phyloP scores from a whole-genome alignment of 192 early-diverging fungal species.

The Paraglomus brasilianum region DNA sequence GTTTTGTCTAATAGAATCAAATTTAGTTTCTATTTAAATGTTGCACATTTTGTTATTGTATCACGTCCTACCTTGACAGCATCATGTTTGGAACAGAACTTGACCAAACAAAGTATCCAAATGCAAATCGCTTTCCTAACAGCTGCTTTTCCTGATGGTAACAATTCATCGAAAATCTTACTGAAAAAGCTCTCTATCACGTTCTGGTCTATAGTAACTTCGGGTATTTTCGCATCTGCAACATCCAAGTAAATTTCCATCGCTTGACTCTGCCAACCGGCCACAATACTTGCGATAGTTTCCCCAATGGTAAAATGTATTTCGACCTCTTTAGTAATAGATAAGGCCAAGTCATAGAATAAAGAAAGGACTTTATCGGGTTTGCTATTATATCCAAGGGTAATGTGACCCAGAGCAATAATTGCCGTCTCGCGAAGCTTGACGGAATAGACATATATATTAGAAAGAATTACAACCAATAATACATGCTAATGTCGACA shows the following conservation, averaged over 20 bases:
- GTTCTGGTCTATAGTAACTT: slow-evolving; percentile 22
- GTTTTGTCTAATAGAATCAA: slow-evolving; percentile 39
- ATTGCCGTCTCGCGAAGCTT: slow-evolving; percentile 71
- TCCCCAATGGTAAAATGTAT: slow-evolving; percentile 85
- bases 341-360: slow-evolving; percentile 56
- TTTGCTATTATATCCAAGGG: slow-evolving; percentile 41
- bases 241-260: slow-evolving; percentile 75
- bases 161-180: slow-evolving; percentile 53
- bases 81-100: slow-evolving; percentile 58
- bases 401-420: slow-evolving; percentile 66
- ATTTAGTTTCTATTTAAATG: too few relatives aligned
- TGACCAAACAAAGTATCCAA: slow-evolving; percentile 78
- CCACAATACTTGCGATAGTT: slow-evolving; percentile 60
- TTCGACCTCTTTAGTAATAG: slow-evolving; percentile 76
- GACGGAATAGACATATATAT: neutral
- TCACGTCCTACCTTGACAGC: slow-evolving; percentile 45
- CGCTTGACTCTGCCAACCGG: slow-evolving; percentile 64
- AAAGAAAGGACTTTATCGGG: slow-evolving; percentile 40
- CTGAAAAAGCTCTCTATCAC: slow-evolving; percentile 50
- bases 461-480: neutral
- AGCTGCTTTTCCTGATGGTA: slow-evolving; percentile 50
- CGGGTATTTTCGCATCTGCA: slow-evolving; percentile 42
- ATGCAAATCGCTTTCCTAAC: slow-evolving; percentile 69
- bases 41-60: too few relatives aligned
- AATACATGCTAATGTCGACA: neutral